Conservation (phyloP, 495 filamentous ascomycete genomes). For the Sordaria brevicollis region DNA sequence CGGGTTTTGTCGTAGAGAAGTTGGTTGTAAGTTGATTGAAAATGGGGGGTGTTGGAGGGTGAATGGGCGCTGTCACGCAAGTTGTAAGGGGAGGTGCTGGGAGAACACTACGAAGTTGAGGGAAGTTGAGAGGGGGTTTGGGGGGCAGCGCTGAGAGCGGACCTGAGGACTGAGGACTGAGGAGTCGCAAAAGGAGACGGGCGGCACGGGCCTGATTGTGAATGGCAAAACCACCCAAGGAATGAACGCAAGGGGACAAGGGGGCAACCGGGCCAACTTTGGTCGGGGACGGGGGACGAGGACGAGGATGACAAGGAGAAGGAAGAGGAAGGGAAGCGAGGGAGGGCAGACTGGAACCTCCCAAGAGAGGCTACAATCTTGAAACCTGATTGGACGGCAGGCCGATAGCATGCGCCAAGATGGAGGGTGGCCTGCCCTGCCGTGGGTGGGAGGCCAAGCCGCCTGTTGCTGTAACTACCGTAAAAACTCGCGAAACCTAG, state of each 20-base stretch:
- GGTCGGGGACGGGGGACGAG: constrained; percentile 7
- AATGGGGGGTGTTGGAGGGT: constrained; percentile 10
- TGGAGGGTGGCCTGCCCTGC: constrained; percentile 10
- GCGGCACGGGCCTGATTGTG: background rate
- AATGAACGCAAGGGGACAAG: constrained; percentile 20
- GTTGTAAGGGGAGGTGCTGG: constrained; percentile 21
- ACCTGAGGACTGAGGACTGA: too few relatives aligned
- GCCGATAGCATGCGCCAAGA: constrained; percentile 1
- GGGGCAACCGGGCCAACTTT: constrained; percentile 14
- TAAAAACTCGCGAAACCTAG: too few relatives aligned
- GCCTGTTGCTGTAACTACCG: background rate
- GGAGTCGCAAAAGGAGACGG: background rate
- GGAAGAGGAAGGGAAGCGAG: constrained; percentile 1
- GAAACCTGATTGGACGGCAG: constrained; percentile 11
- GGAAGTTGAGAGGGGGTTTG: constrained; percentile 21
- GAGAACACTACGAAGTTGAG: constrained; percentile 3
- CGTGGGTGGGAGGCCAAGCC: background rate
- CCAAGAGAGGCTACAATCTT: background rate
- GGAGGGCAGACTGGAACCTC: background rate
- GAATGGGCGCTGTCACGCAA: constrained; percentile 21
- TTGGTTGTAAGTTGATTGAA: constrained; percentile 16
- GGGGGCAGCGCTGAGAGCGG: constrained; percentile 9
- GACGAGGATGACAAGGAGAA: too few relatives aligned
- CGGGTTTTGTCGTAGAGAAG: constrained; percentile 12
- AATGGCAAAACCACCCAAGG: constrained; percentile 2